Evolutionary conservation across 768 basidiomycete genomes (phyloP).

Genomic region (Agrocybe pediades): DNA sequence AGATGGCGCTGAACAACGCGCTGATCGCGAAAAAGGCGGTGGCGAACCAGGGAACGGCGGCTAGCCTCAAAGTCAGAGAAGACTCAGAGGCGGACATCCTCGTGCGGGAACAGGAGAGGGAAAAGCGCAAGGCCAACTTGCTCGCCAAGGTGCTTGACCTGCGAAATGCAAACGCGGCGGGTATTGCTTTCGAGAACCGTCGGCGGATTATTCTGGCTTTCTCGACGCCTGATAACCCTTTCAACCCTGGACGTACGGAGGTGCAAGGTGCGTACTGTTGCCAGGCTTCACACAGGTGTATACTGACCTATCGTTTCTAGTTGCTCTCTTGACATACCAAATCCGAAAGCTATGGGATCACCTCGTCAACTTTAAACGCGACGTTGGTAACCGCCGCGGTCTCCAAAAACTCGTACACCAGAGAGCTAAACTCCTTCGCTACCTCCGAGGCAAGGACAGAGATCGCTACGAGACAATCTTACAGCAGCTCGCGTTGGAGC

Average conservation of each 20-base stretch:
- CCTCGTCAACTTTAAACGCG: constrained; percentile 65
- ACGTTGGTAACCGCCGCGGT: constrained; percentile 76
- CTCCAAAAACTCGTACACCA: constrained; percentile 80
- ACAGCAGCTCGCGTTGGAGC: constrained; percentile 74
- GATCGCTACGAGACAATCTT: constrained; percentile 77
- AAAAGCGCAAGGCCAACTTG: constrained; percentile 48
- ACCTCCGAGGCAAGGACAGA: constrained; percentile 65
- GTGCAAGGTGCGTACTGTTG: constrained; percentile 74
- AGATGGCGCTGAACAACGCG: constrained; percentile 1
- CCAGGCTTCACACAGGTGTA: not conserved
- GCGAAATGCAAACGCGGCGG: constrained; percentile 82
- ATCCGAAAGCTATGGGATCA: constrained; percentile 86
- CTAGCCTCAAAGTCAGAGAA: not conserved
- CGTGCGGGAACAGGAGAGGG: constrained; percentile 27
- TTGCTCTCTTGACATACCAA: constrained; percentile 81
- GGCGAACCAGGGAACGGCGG: not conserved
- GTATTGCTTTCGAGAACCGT: constrained; percentile 88
- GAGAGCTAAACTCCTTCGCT: constrained; percentile 80
- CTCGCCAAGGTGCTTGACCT: constrained; percentile 80
- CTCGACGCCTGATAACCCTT: constrained; percentile 65
- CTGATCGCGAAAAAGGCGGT: not conserved
- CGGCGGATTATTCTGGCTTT: constrained; percentile 78
- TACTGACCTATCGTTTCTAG: constrained; percentile 38
- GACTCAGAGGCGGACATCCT: constrained; percentile 4
- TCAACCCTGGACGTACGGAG: constrained; percentile 81